Percentiles rank a stretch among this genome's conserved stretches.
phyloP scores from a whole-genome alignment of 306 rosid genomes.

The Dryas octopetala region DNA sequence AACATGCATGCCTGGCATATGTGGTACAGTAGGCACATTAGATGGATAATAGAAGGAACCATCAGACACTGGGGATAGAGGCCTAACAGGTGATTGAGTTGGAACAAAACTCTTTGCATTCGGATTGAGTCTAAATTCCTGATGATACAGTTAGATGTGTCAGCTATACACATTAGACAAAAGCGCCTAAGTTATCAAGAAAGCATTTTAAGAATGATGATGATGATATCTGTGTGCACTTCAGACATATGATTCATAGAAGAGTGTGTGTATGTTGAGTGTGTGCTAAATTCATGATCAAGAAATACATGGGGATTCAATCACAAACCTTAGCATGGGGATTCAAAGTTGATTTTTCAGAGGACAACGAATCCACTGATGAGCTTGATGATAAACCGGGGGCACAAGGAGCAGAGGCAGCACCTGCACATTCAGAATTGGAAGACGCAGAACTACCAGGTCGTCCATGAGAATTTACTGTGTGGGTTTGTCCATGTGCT shows the following conservation, averaged over 20 bases:
- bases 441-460: slow-evolving; percentile 62
- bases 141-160: slow-evolving; percentile 8
- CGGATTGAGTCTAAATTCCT: slow-evolving; percentile 95
- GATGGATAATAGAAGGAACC: slow-evolving; percentile 73
- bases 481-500: slow-evolving; percentile 45
- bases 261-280: not conserved
- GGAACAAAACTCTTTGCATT: slow-evolving; percentile 91
- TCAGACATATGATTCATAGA: not conserved
- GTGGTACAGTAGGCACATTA: slow-evolving; percentile 56
- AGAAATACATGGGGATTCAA: not conserved
- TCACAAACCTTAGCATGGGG: slow-evolving; percentile 83
- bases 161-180: slow-evolving; percentile 1
- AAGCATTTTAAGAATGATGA: not conserved
- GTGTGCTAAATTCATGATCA: not conserved
- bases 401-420: slow-evolving; percentile 47
- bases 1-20: slow-evolving; percentile 73
- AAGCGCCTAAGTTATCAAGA: slow-evolving; percentile 9
- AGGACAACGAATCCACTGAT: slow-evolving; percentile 73
- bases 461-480: slow-evolving; percentile 51
- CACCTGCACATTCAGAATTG: slow-evolving; percentile 50
- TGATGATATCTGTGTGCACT: not conserved
- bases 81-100: slow-evolving; percentile 69
- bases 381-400: slow-evolving; percentile 86
- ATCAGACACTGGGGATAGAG: slow-evolving; percentile 82
- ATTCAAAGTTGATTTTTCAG: slow-evolving; percentile 75